Conservation (phyloP, 2,329 filamentous ascomycete genomes). For the Venturiaceae sp. region DNA sequence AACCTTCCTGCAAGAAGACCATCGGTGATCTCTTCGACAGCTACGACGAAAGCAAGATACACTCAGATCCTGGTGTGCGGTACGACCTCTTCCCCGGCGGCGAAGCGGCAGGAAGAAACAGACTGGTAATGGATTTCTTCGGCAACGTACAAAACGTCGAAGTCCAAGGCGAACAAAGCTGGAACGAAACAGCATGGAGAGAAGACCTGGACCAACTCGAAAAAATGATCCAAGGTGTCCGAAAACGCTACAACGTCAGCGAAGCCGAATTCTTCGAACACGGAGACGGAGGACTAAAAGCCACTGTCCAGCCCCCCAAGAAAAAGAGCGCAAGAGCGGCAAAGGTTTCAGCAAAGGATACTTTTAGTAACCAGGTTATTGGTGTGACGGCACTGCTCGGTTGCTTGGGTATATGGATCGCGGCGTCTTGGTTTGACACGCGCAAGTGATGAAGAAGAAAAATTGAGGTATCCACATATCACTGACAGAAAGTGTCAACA, state of each 20-base stretch:
- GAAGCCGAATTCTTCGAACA: conserved; percentile 13
- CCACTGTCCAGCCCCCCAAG: conserved; percentile 10
- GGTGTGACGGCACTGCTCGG: conserved; percentile 28
- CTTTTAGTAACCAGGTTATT: conserved; percentile 29
- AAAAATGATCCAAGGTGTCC: conserved; percentile 45
- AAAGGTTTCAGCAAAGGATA: conserved; percentile 23
- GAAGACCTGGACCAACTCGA: conserved; percentile 71
- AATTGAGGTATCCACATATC: neutral
- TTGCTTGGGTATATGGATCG: conserved; percentile 29
- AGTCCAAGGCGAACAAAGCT: conserved; percentile 50
- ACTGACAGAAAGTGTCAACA: neutral
- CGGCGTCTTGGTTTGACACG: conserved; percentile 26
- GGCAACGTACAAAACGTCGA: conserved; percentile 97
- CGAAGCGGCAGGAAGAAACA: conserved; percentile 63
- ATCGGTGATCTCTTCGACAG: conserved; percentile 92
- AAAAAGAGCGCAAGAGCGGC: conserved; percentile 11
- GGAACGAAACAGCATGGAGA: conserved; percentile 36
- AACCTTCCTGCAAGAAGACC: conserved; percentile 78
- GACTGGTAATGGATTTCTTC: conserved; percentile 92
- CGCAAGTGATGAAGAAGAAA: neutral
- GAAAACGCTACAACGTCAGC: conserved; percentile 25
- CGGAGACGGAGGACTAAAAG: conserved; percentile 7
- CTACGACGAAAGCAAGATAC: conserved; percentile 90
- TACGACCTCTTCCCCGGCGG: conserved; percentile 93
- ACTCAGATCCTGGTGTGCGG: conserved; percentile 80